Percentiles rank a stretch among this genome's conserved stretches.
Conservation (phyloP, 2,329 filamentous ascomycete species). For the Alternaria sp. region DNA sequence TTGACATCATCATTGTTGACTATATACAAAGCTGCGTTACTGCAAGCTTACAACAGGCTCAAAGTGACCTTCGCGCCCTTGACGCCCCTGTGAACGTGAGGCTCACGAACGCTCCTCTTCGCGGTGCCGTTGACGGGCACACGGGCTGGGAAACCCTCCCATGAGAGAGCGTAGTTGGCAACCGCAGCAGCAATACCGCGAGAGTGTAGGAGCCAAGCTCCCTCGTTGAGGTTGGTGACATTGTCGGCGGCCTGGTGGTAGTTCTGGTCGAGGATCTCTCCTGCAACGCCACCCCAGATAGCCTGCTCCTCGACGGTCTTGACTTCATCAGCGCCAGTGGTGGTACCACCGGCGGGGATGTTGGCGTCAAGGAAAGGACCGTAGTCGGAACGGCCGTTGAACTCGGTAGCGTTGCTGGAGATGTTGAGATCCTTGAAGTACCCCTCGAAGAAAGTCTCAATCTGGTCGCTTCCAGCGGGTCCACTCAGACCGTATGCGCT, state of each 20-base stretch:
- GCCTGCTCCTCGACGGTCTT: constrained; percentile 47
- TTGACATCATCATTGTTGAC: neutral
- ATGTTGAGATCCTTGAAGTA: constrained; percentile 38
- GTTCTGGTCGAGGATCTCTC: constrained; percentile 23
- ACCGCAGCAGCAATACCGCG: constrained; percentile 46
- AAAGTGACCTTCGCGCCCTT: neutral
- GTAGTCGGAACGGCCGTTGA: constrained; percentile 50
- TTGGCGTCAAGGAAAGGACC: constrained; percentile 44
- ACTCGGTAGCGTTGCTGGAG: constrained; percentile 40
- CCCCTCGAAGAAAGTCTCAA: constrained; percentile 44
- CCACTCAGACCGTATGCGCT: constrained; percentile 39
- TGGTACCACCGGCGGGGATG: constrained; percentile 47
- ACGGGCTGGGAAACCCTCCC: constrained; percentile 38
- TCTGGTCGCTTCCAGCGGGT: constrained; percentile 39
- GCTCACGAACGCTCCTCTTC: constrained; percentile 9
- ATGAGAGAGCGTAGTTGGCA: constrained; percentile 38
- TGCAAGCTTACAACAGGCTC: neutral
- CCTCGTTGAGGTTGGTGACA: constrained; percentile 42
- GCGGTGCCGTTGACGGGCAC: neutral
- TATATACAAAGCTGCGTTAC: neutral
- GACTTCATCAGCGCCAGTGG: constrained; percentile 48
- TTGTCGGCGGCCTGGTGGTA: constrained; percentile 47
- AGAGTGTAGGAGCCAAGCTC: constrained; percentile 37
- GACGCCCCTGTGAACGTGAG: neutral
- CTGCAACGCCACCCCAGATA: constrained; percentile 41